phyloP scores from a whole-genome alignment of 2,329 filamentous ascomycete species.

The Xylariomycetidae sp. region DNA sequence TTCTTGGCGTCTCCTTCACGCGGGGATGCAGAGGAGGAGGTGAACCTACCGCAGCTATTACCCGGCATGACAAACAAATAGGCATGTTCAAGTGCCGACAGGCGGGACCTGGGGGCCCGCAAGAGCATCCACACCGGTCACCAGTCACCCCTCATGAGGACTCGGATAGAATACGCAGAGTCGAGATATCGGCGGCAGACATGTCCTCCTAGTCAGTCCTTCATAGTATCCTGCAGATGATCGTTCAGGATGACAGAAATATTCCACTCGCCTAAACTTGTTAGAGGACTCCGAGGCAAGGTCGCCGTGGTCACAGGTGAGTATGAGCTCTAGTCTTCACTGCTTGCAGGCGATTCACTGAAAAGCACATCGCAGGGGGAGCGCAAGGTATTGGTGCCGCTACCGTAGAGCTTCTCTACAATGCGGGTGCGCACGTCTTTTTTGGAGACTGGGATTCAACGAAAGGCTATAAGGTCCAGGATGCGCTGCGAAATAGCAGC shows the following conservation, averaged over 20 bases:
- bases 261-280: background rate
- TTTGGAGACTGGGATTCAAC: conserved; percentile 2
- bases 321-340: background rate
- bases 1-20: too few species aligned
- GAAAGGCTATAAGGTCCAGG: background rate
- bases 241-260: conserved; percentile 3
- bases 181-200: too few species aligned
- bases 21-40: too few species aligned
- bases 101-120: too few species aligned
- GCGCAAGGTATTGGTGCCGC: conserved; percentile 2
- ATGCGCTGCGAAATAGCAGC: background rate
- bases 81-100: too few species aligned
- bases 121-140: too few species aligned
- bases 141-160: too few species aligned
- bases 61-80: too few species aligned
- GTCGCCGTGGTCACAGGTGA: conserved; percentile 1
- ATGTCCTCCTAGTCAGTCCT: too few species aligned
- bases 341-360: background rate
- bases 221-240: too few species aligned
- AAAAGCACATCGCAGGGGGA: background rate
- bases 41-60: too few species aligned
- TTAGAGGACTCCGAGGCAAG: background rate
- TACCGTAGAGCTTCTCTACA: conserved; percentile 1
- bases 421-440: conserved; percentile 1
- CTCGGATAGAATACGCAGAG: too few species aligned